phyloP scores from a whole-genome alignment of 495 filamentous ascomycete species.

The Neurospora terricola region DNA sequence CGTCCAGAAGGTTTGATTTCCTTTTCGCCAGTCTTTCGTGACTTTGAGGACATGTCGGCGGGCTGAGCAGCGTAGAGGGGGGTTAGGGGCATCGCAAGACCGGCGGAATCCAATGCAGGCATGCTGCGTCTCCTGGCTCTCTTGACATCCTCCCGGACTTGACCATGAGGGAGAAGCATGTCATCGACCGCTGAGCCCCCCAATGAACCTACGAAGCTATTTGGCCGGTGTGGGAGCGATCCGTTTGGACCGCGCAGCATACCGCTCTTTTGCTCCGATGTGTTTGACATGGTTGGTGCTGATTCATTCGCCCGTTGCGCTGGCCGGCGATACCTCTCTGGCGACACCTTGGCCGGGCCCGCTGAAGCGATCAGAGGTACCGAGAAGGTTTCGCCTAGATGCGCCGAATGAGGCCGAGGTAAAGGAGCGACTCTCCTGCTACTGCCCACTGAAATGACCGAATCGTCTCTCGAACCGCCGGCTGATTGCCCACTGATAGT shows the following conservation, averaged over 20 bases:
- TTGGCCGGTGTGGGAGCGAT: conserved; percentile 27
- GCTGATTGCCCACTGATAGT: conserved; percentile 6
- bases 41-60: conserved; percentile 1
- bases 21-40: conserved; percentile 25
- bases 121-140: conserved; percentile 75
- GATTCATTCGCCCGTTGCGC: conserved; percentile 33
- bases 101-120: conserved; percentile 63
- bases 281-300: conserved; percentile 9
- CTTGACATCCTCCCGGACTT: conserved; percentile 53
- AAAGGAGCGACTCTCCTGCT: conserved; percentile 15
- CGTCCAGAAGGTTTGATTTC: conserved; percentile 22
- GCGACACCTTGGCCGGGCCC: conserved; percentile 32
- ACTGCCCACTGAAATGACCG: conserved; percentile 14
- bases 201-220: conserved; percentile 32
- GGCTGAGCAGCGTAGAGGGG: conserved; percentile 30
- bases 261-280: conserved; percentile 17
- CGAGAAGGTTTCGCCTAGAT: conserved; percentile 18
- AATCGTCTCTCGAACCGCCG: conserved; percentile 24
- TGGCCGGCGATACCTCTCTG: conserved; percentile 46
- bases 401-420: conserved; percentile 24
- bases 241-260: conserved; percentile 19
- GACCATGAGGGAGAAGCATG: conserved; percentile 36
- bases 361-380: conserved; percentile 29
- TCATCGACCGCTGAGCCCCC: conserved; percentile 40
- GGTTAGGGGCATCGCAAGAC: conserved; percentile 34